These are phyloP conservation scores for Suillus paluster DNA, from an alignment of 768 basidiomycete species.

Conservation along the genomic window DNA sequence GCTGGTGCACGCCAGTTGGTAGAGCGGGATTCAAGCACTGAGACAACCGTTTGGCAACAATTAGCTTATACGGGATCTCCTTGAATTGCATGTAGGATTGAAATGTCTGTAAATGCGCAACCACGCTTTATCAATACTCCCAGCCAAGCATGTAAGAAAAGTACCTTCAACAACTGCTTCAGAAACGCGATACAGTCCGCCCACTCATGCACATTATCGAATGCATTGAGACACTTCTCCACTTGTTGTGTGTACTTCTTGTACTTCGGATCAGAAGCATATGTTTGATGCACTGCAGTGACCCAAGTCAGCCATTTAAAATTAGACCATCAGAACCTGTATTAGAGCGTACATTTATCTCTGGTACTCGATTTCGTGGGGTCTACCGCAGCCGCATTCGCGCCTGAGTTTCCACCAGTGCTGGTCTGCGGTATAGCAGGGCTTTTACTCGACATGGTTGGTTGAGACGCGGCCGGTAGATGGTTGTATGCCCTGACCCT, in stretches of 20 bases:
- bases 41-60: conserved; percentile 92
- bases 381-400: neutral
- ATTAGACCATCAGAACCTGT: neutral
- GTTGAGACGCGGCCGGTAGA: neutral
- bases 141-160: neutral
- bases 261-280: conserved; percentile 86
- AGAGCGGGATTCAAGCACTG: conserved; percentile 98
- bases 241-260: conserved; percentile 93
- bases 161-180: conserved; percentile 89
- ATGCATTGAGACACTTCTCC: conserved; percentile 89
- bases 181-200: conserved; percentile 98
- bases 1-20: conserved; percentile 95
- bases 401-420: conserved; percentile 4
- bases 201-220: conserved; percentile 98
- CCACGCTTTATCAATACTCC: conserved; percentile 7
- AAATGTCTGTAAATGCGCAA: conserved; percentile 66
- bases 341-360: neutral
- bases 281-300: conserved; percentile 58
- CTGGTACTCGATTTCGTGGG: neutral
- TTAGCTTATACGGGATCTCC: conserved; percentile 93
- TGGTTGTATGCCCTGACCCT: neutral
- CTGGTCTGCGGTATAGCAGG: neutral
- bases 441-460: conserved; percentile 3
- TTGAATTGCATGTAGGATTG: conserved; percentile 94
- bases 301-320: neutral